Evolutionary conservation across 2,329 filamentous ascomycete genomes (phyloP).

Genomic region (Alternaria atra): DNA sequence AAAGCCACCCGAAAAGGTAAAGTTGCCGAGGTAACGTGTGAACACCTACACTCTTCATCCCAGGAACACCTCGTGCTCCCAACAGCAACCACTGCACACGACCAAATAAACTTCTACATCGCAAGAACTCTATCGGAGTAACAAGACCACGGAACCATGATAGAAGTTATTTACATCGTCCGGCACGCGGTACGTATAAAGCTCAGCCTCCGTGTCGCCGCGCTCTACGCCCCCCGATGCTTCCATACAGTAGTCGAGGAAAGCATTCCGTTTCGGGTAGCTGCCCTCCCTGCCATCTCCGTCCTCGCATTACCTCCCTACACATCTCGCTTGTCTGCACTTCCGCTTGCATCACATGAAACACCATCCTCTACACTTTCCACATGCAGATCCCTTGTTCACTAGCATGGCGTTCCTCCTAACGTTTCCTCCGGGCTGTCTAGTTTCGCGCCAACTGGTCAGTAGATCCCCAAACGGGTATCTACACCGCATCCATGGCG

Average conservation of each 20-base stretch:
- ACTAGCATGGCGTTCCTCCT: conserved; percentile 29
- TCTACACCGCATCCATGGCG: conserved; percentile 72
- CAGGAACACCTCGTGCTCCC: conserved; percentile 18
- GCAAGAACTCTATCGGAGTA: conserved; percentile 5
- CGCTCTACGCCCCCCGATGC: conserved; percentile 11
- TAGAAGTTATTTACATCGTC: conserved; percentile 61
- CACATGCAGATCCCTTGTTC: conserved; percentile 3
- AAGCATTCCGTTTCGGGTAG: conserved; percentile 18
- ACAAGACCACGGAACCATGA: conserved; percentile 32
- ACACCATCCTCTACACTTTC: background rate
- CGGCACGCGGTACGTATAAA: conserved; percentile 60
- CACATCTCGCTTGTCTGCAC: conserved; percentile 9
- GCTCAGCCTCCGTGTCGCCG: conserved; percentile 18
- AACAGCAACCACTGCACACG: conserved; percentile 15
- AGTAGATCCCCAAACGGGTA: conserved; percentile 81
- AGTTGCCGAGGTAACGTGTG: conserved; percentile 23
- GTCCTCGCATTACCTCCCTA: conserved; percentile 18
- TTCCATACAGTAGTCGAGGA: conserved; percentile 19
- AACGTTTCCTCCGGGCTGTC: conserved; percentile 23
- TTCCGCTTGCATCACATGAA: conserved; percentile 16
- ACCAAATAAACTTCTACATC: conserved; percentile 5
- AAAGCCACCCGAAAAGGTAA: conserved; percentile 7
- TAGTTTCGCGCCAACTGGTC: conserved; percentile 89
- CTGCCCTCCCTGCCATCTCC: conserved; percentile 4
- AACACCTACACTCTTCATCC: conserved; percentile 1